Evolutionary conservation across 768 basidiomycete species (phyloP), one percentile per base, ranked within the genome.

Genomic region (Hysterangium stoloniferum): DNA sequence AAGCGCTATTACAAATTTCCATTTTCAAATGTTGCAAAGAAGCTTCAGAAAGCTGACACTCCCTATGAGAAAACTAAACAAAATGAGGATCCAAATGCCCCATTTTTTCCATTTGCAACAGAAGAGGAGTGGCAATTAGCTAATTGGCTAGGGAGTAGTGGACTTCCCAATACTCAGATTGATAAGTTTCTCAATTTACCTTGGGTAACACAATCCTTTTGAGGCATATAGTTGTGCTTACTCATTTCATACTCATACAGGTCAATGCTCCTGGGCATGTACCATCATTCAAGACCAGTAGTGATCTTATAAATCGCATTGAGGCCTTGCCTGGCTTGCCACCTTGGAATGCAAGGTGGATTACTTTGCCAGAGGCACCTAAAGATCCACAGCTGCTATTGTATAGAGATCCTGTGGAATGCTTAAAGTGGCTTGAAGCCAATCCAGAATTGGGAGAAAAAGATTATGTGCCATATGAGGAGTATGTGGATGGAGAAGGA

Each of bases 401-500:
- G 58, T 64, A 27, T 60, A 69, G 4, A 71, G 65, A 59, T 68
- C 57, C 46, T 59, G 68, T 0, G 55, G 72, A 52, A 62, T 67
- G 0, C 55, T 51, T 0, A 15, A 34, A 0, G 58, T 72, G 1
- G 34, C 68, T 2, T 29, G 64, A 5, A 59, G 61, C 53, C 8
- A 72, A 70, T 41, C 62, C 65, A 0, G 68, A 70, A 17, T 69
- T 69, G 0, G 58, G 52, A 1, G 55, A 64, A n/a, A 64, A 69
- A 8, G 69, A 73, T 48, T 60, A 56, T 41, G 55, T 57, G 3
- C 67, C 70, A 0, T 62, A 64, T 34, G 53, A 58, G 9, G 60
- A 62, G 4, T 55, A 57, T 31, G 15, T 46, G 3, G 45, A 46
- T 33, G 6, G 24, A n/a, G 45, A 28, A 17, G 11, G 15, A 4